phyloP scores from a whole-genome alignment of 495 filamentous ascomycete genomes.

The Penicillium manginii region DNA sequence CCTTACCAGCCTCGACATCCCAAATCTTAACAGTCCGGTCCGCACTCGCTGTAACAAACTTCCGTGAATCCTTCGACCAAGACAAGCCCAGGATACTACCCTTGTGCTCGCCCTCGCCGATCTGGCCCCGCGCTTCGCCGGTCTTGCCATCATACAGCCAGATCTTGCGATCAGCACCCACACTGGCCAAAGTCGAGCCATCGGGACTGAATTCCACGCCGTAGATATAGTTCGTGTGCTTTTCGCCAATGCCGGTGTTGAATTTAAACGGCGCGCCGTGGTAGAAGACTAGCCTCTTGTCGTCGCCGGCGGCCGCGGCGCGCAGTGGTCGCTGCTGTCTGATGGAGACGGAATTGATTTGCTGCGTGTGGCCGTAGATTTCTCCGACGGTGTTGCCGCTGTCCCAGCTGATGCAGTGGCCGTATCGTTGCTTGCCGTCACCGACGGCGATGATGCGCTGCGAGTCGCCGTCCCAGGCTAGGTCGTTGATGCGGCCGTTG shows the following conservation, averaged over 20 bases:
- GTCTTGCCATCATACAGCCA: conserved; percentile 96
- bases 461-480: conserved; percentile 97
- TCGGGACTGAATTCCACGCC: conserved; percentile 91
- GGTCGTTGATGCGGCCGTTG: conserved; percentile 90
- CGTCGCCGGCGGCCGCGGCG: conserved; percentile 89
- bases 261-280: conserved; percentile 96
- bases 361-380: conserved; percentile 84
- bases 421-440: conserved; percentile 90
- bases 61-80: conserved; percentile 87
- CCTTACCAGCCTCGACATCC: conserved; percentile 79
- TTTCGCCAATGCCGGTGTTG: conserved; percentile 70
- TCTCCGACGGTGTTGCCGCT: conserved; percentile 95
- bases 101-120: conserved; percentile 83
- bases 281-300: conserved; percentile 86
- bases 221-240: conserved; percentile 87
- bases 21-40: conserved; percentile 78
- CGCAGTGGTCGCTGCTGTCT: conserved; percentile 86
- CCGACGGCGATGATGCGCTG: conserved; percentile 96
- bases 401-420: conserved; percentile 93
- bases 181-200: conserved; percentile 79
- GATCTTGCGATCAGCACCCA: conserved; percentile 86
- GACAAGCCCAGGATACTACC: conserved; percentile 91
- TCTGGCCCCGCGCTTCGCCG: conserved; percentile 74
- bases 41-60: conserved; percentile 88
- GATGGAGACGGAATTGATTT: conserved; percentile 89